These are phyloP conservation scores for Acorus gramineus DNA, from an alignment of 106 monocot genomes.

Conservation along the genomic window DNA sequence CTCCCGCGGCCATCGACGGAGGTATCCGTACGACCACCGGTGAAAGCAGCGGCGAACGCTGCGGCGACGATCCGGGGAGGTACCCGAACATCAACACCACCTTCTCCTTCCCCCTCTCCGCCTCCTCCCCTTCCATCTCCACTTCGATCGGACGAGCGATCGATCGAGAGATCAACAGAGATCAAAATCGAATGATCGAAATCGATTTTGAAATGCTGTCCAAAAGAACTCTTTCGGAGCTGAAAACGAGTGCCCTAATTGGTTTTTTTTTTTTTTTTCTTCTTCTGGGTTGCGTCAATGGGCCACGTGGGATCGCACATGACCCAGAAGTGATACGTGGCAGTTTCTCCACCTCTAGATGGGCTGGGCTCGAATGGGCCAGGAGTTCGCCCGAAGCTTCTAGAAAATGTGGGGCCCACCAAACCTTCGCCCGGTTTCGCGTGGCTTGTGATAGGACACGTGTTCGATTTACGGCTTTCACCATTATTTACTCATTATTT, in stretches of 20 bases:
- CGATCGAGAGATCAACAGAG: conserved; percentile 3
- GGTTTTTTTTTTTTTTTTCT: conserved; percentile 22
- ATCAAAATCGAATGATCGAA: too few species aligned
- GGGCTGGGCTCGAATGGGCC: conserved; percentile 21
- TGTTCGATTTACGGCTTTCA: not conserved
- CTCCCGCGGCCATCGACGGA: conserved; percentile 21
- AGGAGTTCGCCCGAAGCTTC: conserved; percentile 51
- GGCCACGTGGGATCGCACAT: conserved; percentile 52
- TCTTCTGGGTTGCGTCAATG: not conserved
- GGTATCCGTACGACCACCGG: conserved; percentile 43
- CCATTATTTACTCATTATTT: too few species aligned
- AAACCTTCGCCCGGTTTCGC: not conserved
- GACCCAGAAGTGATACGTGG: conserved; percentile 28
- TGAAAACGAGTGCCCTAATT: conserved; percentile 7
- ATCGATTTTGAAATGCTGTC: too few species aligned
- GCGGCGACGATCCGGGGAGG: conserved; percentile 71
- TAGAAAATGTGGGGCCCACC: conserved; percentile 19
- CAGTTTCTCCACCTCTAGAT: conserved; percentile 15
- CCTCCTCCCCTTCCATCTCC: conserved; percentile 5
- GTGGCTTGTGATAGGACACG: not conserved
- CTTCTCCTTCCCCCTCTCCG: conserved; percentile 30
- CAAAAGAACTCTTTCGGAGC: not conserved
- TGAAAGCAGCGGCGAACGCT: conserved; percentile 61
- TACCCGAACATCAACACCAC: conserved; percentile 96
- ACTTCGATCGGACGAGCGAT: conserved; percentile 7